Evolutionary conservation across 2,329 filamentous ascomycete genomes (phyloP).

Genomic region (Aureobasidium leucospermi): DNA sequence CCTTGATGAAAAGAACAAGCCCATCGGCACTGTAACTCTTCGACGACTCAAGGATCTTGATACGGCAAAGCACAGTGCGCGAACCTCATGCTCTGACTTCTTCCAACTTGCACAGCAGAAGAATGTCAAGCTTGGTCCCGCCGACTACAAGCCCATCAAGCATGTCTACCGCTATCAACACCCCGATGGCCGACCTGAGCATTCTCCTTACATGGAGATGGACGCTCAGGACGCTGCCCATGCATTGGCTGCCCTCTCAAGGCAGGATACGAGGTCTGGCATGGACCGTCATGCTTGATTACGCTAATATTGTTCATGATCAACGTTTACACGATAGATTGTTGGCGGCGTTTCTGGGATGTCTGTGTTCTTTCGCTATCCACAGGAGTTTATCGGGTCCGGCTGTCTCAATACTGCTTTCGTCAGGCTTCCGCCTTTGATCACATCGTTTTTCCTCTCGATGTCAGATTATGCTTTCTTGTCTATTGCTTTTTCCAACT

Average conservation of each 20-base stretch:
- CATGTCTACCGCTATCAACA: constrained; percentile 15
- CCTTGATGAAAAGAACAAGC: constrained; percentile 2
- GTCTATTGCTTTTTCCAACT: neutral
- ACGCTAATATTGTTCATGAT: neutral
- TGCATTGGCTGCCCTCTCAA: constrained; percentile 13
- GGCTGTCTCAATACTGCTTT: neutral
- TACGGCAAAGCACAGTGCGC: neutral
- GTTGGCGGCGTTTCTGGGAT: neutral
- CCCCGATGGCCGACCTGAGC: neutral
- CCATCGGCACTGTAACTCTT: neutral
- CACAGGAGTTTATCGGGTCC: neutral
- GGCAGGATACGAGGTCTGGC: constrained; percentile 7
- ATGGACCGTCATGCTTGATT: neutral
- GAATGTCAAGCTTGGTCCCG: constrained; percentile 6
- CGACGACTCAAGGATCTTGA: neutral
- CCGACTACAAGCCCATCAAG: constrained; percentile 1
- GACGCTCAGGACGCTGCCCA: constrained; percentile 17
- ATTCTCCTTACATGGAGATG: constrained; percentile 17
- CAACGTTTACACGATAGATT: constrained; percentile 2
- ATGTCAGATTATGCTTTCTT: neutral
- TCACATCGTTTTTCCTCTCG: neutral
- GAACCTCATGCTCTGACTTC: constrained; percentile 17
- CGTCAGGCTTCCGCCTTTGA: neutral
- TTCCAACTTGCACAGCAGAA: constrained; percentile 10
- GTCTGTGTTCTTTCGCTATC: neutral